Base-by-base conservation (phyloP, 2,329 filamentous ascomycete species). In the Calonectria ilicicola region DNA sequence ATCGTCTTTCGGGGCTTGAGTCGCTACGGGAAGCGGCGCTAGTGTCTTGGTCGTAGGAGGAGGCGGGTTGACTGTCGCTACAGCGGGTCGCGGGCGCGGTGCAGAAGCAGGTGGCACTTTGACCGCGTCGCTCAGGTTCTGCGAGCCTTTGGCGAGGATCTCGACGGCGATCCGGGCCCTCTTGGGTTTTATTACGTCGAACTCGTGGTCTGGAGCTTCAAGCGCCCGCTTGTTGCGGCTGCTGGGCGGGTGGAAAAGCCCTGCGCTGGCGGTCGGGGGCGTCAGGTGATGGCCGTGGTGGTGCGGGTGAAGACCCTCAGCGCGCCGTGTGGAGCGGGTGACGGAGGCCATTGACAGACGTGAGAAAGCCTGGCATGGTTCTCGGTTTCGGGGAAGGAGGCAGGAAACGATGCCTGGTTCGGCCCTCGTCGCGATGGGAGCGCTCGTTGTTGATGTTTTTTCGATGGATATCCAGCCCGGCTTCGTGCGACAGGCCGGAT, bases 91-190 rank as follows among this genome's bases (percentile, higher is more conserved):
- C 72, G 72, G 70, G 51, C 70, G 64, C 38, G 71, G 69, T 75
- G 74, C 75, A 74, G 75, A 72, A 70, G 81, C 77, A 73, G 79
- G 78, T 65, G 75, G 73, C 66, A 79, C 76, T 75, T 76, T 79
- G 74, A 73, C 46, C 23, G 74, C 60, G 53, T 76, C 72, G 66
- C 69, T 66, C 62, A 77, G 69, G 49, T 73, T 74, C n/a, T 79
- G 78, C 70, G 79, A 76, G 62, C 81, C 81, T 65, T 80, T 81
- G 70, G 81, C 75, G 63, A 87, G 81, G 60, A 91, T 89, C 77
- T 91, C 89, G 75, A 90, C 87, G 27, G 87, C 83, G 76, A 91
- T 87, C 72, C 87, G 84, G 66, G 86, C 81, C 81, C 85, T 88
- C 82, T 91, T 91, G 67, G 83, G 79, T 69, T 85, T 84, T 56